Conservation (phyloP, 208 protist genomes). For the Acanthamoeba castellanii region DNA sequence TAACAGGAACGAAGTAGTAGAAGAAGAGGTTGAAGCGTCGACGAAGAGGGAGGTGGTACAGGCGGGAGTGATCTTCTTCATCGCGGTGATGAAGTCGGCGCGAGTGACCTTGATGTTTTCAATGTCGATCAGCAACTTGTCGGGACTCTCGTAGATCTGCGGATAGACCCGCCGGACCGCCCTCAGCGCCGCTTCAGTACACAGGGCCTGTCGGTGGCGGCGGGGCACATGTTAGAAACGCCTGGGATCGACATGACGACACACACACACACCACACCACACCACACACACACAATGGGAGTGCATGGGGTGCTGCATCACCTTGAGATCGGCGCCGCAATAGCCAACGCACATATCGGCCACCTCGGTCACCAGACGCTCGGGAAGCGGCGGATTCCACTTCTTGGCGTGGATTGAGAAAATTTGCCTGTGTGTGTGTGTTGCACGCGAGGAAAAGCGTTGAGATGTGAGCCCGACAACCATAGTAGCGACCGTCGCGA, state of each 20-base stretch:
- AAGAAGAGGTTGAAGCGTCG: background rate
- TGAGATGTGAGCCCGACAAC: background rate
- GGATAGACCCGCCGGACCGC: constrained; percentile 81
- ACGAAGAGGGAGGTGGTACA: background rate
- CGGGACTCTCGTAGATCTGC: constrained; percentile 74
- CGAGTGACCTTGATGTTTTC: constrained; percentile 24
- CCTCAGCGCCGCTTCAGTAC: constrained; percentile 85
- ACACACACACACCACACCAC: background rate
- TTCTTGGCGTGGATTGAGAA: constrained; percentile 82
- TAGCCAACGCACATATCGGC: constrained; percentile 82
- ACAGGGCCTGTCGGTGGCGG: constrained; percentile 78
- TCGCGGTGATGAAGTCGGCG: constrained; percentile 71
- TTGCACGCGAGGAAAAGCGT: background rate
- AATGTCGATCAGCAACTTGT: constrained; percentile 77
- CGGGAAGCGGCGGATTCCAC: constrained; percentile 82
- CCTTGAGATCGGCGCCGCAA: constrained; percentile 89
- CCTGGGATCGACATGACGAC: background rate
- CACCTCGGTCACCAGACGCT: constrained; percentile 65
- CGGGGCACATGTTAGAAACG: background rate
- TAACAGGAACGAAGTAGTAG: background rate
- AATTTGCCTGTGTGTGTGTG: constrained; percentile 67
- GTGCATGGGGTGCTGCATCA: background rate
- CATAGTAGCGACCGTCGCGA: background rate
- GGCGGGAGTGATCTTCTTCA: constrained; percentile 70
- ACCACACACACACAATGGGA: background rate